Conservation (phyloP, 352 stramenopile genomes). For the Phytophthora rubi region DNA sequence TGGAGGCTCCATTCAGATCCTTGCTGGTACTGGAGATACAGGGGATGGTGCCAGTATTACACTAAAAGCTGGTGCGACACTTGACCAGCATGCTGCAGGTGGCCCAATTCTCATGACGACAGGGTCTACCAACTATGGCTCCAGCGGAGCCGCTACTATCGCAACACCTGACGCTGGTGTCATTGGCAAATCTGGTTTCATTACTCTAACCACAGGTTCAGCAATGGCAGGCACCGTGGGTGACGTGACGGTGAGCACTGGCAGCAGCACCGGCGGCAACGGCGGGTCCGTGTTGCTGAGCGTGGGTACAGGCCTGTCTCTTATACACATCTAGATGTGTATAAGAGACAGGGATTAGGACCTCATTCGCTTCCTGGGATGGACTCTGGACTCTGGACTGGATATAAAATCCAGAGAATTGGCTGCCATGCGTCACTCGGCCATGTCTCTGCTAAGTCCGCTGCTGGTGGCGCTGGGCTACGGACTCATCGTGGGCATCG, state of each 20-base stretch:
- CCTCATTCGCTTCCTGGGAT: too few species aligned
- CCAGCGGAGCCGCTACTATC: slow-evolving; percentile 26
- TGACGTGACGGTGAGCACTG: slow-evolving; percentile 18
- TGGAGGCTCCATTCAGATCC: slow-evolving; percentile 34
- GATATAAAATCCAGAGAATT: too few species aligned
- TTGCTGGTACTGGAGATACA: slow-evolving; percentile 27
- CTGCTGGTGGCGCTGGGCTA: slow-evolving; percentile 42
- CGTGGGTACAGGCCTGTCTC: slow-evolving; percentile 16
- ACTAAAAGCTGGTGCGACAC: slow-evolving; percentile 27
- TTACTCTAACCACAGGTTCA: slow-evolving; percentile 18
- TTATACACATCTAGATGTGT: too few species aligned
- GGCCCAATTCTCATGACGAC: slow-evolving; percentile 16
- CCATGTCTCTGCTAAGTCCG: slow-evolving; percentile 14
- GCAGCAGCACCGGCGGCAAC: slow-evolving; percentile 28
- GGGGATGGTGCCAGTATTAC: slow-evolving; percentile 33
- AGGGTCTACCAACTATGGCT: slow-evolving; percentile 23
- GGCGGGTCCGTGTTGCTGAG: slow-evolving; percentile 29
- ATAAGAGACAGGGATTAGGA: too few species aligned
- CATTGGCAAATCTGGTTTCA: slow-evolving; percentile 21
- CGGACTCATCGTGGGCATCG: slow-evolving; percentile 36
- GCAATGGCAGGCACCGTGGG: slow-evolving; percentile 19
- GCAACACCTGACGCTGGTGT: slow-evolving; percentile 27
- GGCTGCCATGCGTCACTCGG: neutral
- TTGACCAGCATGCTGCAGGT: slow-evolving; percentile 28
- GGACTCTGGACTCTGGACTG: too few species aligned